Evolutionary conservation across 2,329 filamentous ascomycete species (phyloP).

Genomic region (Phoma sp.): DNA sequence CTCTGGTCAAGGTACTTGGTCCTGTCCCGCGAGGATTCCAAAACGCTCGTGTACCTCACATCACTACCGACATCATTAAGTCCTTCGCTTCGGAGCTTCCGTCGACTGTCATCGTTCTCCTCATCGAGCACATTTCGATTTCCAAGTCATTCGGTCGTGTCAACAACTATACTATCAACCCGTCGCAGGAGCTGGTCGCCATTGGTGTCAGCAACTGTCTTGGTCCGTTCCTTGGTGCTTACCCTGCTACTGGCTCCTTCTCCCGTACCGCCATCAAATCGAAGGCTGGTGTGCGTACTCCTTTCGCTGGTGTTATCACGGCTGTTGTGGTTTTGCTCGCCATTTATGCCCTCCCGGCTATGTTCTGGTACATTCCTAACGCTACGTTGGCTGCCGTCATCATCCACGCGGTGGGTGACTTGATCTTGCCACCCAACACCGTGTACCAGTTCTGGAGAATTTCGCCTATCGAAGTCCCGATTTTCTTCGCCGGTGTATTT

Average conservation of each 20-base stretch:
- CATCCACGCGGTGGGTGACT: conserved; percentile 91
- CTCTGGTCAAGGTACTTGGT: conserved; percentile 70
- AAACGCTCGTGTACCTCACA: conserved; percentile 73
- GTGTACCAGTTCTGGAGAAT: conserved; percentile 96
- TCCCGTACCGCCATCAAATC: conserved; percentile 96
- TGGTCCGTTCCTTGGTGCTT: conserved; percentile 88
- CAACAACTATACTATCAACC: conserved; percentile 95
- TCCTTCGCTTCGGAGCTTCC: conserved; percentile 77
- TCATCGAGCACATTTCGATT: conserved; percentile 97
- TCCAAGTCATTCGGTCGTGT: conserved; percentile 95
- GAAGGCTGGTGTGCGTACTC: conserved; percentile 92
- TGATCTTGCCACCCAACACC: conserved; percentile 89
- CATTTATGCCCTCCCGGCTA: conserved; percentile 83
- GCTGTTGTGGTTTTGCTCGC: conserved; percentile 84
- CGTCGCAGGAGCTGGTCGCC: conserved; percentile 93
- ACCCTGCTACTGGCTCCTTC: conserved; percentile 93
- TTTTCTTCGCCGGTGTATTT: conserved; percentile 92
- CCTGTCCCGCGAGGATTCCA: conserved; percentile 68
- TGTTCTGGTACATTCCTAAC: conserved; percentile 93
- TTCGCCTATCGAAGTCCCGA: conserved; percentile 85
- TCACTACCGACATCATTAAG: conserved; percentile 71
- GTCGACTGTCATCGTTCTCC: conserved; percentile 86
- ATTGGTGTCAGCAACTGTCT: conserved; percentile 89
- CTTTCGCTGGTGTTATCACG: conserved; percentile 88
- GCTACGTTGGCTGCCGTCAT: conserved; percentile 85